Conservation (phyloP, 805 yeast genomes). For the Millerozyma acaciae region DNA sequence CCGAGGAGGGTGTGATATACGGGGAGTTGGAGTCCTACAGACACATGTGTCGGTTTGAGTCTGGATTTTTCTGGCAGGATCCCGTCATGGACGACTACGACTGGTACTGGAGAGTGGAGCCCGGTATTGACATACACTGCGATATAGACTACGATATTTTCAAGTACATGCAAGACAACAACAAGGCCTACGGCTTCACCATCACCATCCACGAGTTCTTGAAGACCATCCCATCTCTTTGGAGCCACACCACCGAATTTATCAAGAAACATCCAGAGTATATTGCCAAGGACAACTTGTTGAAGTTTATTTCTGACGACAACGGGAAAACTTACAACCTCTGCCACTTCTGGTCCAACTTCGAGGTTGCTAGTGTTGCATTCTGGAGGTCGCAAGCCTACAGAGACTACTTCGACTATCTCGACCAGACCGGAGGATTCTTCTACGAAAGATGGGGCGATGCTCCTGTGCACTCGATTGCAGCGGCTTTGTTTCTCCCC, state of each 20-base stretch:
- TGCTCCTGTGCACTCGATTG: conserved; percentile 87
- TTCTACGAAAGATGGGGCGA: conserved; percentile 87
- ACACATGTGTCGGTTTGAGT: conserved; percentile 90
- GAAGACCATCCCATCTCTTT: conserved; percentile 82
- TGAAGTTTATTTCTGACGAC: conserved; percentile 69
- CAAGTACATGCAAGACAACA: conserved; percentile 67
- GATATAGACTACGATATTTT: conserved; percentile 88
- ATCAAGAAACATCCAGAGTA: conserved; percentile 55
- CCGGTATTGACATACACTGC: conserved; percentile 75
- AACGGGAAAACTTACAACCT: conserved; percentile 67
- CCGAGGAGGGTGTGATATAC: conserved; percentile 55
- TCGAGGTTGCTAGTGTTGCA: conserved; percentile 71
- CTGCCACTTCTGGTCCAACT: conserved; percentile 91
- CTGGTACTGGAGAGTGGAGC: conserved; percentile 95
- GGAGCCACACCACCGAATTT: conserved; percentile 73
- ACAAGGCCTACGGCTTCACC: conserved; percentile 84
- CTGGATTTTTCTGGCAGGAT: conserved; percentile 85
- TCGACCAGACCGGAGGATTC: conserved; percentile 81
- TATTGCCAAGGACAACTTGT: conserved; percentile 58
- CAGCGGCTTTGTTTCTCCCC: conserved; percentile 73
- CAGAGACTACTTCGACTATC: conserved; percentile 60
- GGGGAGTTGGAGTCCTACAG: conserved; percentile 76
- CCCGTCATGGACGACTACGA: conserved; percentile 71
- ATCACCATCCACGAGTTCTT: conserved; percentile 77
- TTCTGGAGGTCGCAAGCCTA: conserved; percentile 77